A percentile compares a stretch with the other conserved stretches of the same genome.
Conservation (phyloP, 1,139 yeast genomes). For the Hanseniaspora sp. region DNA sequence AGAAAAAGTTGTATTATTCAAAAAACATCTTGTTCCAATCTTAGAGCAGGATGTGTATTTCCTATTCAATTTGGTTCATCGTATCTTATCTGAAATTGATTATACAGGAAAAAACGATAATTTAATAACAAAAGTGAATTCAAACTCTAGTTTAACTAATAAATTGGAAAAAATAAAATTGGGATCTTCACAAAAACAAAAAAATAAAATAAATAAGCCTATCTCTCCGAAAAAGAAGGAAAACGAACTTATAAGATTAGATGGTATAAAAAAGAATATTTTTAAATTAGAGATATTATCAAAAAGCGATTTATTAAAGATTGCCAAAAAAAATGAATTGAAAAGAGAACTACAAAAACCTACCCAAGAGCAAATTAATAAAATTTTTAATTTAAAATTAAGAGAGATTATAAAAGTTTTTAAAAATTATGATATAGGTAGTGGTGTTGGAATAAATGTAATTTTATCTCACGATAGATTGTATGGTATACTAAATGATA, state of each 20-base stretch:
- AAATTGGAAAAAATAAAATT: too few species aligned
- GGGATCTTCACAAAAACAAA: too few species aligned
- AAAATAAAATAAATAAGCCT: not conserved
- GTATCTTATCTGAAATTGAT: not conserved
- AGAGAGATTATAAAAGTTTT: slow-evolving; percentile 7
- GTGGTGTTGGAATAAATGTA: slow-evolving; percentile 11
- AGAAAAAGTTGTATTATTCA: not conserved
- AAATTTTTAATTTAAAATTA: not conserved
- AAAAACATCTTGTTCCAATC: not conserved
- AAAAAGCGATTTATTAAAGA: slow-evolving; percentile 1
- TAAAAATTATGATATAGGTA: slow-evolving; percentile 7
- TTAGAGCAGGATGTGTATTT: not conserved
- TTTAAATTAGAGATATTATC: slow-evolving; percentile 7
- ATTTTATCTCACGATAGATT: slow-evolving; percentile 8
- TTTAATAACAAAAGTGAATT: too few species aligned
- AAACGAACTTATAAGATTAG: not conserved
- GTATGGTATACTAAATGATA: slow-evolving; percentile 10
- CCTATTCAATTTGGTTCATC: not conserved
- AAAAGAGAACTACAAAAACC: not conserved
- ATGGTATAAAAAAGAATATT: slow-evolving; percentile 6
- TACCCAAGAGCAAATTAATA: not conserved
- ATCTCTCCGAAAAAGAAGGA: not conserved
- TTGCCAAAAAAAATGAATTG: slow-evolving; percentile 3
- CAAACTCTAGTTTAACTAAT: too few species aligned
- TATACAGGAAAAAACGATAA: not conserved